phyloP scores from a whole-genome alignment of 805 yeast genomes.

The Teunomyces gatunensis region DNA sequence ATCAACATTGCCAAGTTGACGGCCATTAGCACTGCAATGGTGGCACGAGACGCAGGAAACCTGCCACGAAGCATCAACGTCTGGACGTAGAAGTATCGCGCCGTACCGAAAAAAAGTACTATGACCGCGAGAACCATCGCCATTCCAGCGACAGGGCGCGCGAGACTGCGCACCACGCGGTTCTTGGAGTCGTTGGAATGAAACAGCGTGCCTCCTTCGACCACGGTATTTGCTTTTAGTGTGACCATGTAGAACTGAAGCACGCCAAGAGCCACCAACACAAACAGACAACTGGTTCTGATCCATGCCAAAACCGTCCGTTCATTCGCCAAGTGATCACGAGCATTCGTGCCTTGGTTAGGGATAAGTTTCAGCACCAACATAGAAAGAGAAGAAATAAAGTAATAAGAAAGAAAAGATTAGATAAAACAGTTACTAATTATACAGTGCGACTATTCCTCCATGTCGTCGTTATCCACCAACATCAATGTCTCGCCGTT shows the following conservation, averaged over 20 bases:
- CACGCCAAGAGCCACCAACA: conserved; percentile 22
- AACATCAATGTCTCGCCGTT: conserved; percentile 65
- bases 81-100: conserved; percentile 27
- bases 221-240: conserved; percentile 8
- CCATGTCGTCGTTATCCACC: conserved; percentile 38
- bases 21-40: conserved; percentile 16
- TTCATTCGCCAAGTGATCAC: conserved; percentile 40
- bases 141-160: conserved; percentile 17
- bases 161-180: conserved; percentile 2
- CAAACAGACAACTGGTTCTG: conserved; percentile 21
- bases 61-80: conserved; percentile 14
- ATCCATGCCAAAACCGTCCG: conserved; percentile 32
- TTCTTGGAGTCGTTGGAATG: background rate
- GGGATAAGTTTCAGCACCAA: background rate
- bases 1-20: conserved; percentile 17
- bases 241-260: conserved; percentile 23
- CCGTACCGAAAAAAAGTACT: conserved; percentile 18
- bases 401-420: conserved; percentile 1
- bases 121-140: conserved; percentile 16
- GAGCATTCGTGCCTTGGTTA: conserved; percentile 34
- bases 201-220: background rate
- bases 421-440: background rate
- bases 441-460: conserved; percentile 6
- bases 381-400: background rate
- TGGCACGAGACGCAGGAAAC: conserved; percentile 24